Base-by-base conservation (phyloP, 192 early-diverging fungal species). In the Entomortierella chlamydospora region DNA sequence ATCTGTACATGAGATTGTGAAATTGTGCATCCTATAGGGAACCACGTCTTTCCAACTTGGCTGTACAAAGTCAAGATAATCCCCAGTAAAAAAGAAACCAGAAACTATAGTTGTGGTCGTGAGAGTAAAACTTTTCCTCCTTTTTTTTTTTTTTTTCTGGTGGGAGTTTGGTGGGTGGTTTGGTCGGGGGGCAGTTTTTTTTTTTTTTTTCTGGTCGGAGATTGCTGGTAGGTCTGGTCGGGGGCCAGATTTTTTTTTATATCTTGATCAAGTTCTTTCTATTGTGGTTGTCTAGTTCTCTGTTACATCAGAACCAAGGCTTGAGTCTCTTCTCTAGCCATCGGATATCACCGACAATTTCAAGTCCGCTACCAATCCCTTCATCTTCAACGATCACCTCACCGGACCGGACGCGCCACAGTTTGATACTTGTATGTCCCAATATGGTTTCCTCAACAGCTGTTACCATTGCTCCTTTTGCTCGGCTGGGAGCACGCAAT, bases 401-500 rank as follows among this genome's bases (percentile, higher is more conserved):
- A 4, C 69, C 73, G 2, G 71, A 66, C 7, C 41, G 26, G 31
- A 66, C 55, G 29, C 60, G 63, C 78, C 71, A 81, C 4, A 83
- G 43, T 28, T 49, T 81, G 17, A 81, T 29, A 13, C 20, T 30
- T 4, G 72, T 73, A 5, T 45, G 43, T 20, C 70, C 82, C 22
- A 56, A 23, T 9, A 81, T 25, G 9, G 59, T 59, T 50, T 83
- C 82, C 39, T 83, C 82, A 4, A 83, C 80, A 23, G 34, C 67
- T 29, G 70, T 63, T 8, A 33, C 18, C 81, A 84, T 81, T 55
- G 62, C 73, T 1, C 70, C 68, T 29, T 63, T 58, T 26, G 29
- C n/a, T 25, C 68, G 67, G 26, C 56, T 69, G 0, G 85, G 85
- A 8, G 81, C 70, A 52, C 83, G 81, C 42, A 86, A 74, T 7